A percentile compares a stretch with the other conserved stretches of the same genome.
These are phyloP conservation scores for Ensete ventricosum DNA, from an alignment of 176 grass and related monocot species.

Conservation along the genomic window DNA sequence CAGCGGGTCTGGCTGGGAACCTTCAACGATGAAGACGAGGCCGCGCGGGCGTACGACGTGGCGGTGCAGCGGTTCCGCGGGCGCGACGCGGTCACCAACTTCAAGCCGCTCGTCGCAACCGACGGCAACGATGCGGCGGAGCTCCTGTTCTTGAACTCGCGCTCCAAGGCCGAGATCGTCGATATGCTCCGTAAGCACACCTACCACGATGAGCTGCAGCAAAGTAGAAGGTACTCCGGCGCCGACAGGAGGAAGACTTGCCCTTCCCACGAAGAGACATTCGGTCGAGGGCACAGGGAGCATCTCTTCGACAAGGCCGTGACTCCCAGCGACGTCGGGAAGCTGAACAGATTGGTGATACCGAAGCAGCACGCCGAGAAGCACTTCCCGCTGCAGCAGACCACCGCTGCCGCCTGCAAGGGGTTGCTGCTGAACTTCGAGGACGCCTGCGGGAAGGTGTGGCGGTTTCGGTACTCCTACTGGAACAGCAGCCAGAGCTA, in stretches of 20 bases:
- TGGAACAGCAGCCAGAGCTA: conserved; percentile 24
- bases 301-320: conserved; percentile 2
- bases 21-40: neutral
- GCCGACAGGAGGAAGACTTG: neutral
- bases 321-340: conserved; percentile 6
- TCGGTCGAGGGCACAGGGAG: neutral
- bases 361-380: conserved; percentile 11
- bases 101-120: neutral
- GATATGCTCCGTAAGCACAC: conserved; percentile 13
- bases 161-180: conserved; percentile 10
- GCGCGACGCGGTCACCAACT: conserved; percentile 9
- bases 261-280: neutral
- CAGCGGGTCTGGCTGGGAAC: conserved; percentile 13
- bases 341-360: conserved; percentile 7
- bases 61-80: conserved; percentile 8
- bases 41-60: conserved; percentile 6
- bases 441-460: conserved; percentile 1
- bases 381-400: conserved; percentile 2
- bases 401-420: neutral
- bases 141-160: neutral
- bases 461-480: conserved; percentile 18
- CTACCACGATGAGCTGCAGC: conserved; percentile 4
- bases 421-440: conserved; percentile 8
- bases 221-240: neutral
- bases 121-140: neutral